Conservation (phyloP, 2,329 filamentous ascomycete species). For the Aspergillus pseudoterreus region DNA sequence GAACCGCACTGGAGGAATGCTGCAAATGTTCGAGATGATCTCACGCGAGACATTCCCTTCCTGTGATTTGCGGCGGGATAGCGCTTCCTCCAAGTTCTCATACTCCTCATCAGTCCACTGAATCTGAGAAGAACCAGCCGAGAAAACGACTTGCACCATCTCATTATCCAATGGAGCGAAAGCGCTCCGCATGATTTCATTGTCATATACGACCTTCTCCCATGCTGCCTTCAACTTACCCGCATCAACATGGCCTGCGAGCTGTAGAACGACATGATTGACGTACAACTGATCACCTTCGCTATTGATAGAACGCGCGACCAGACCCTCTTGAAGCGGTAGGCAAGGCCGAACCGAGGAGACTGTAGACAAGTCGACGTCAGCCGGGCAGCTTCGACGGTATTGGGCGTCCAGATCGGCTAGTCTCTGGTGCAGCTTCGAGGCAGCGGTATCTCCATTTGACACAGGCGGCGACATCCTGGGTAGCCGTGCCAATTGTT, state of each 20-base stretch:
- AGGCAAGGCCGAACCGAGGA: constrained; percentile 24
- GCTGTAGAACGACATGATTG: constrained; percentile 36
- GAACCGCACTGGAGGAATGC: constrained; percentile 26
- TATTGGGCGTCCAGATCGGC: constrained; percentile 19
- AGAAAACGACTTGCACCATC: constrained; percentile 34
- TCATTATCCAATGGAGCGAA: constrained; percentile 35
- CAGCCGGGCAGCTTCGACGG: constrained; percentile 9
- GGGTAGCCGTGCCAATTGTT: constrained; percentile 29
- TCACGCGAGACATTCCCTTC: constrained; percentile 17
- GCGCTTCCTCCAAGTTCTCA: constrained; percentile 10
- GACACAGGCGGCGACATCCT: constrained; percentile 4
- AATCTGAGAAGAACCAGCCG: constrained; percentile 8
- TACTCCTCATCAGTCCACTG: constrained; percentile 21
- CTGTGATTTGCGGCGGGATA: constrained; percentile 5
- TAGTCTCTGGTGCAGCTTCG: constrained; percentile 10
- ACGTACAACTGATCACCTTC: constrained; percentile 33
- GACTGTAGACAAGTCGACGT: constrained; percentile 11
- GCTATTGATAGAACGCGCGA: constrained; percentile 36
- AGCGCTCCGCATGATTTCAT: constrained; percentile 38
- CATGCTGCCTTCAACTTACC: constrained; percentile 26
- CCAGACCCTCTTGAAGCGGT: constrained; percentile 31
- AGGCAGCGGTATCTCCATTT: background rate
- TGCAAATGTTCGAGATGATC: constrained; percentile 25
- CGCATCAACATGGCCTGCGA: constrained; percentile 26
- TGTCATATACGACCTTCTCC: constrained; percentile 23